A percentile compares a stretch with the other conserved stretches of the same genome.
Evolutionary conservation across 139 green algal genomes (phyloP).

Genomic region (Asterochloris sp.): DNA sequence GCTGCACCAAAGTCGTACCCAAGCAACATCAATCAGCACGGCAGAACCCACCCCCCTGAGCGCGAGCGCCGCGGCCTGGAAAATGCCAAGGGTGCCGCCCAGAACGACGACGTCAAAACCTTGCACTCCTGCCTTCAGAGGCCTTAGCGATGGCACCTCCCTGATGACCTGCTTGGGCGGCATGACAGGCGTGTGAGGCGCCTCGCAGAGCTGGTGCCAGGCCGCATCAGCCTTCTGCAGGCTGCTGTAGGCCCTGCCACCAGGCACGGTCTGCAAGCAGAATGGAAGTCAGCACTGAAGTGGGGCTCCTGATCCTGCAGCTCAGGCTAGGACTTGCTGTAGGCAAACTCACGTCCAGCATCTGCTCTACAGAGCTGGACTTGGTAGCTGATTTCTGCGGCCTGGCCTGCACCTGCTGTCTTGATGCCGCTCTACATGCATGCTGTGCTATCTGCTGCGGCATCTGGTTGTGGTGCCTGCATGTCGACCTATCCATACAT

Average conservation of each 20-base stretch:
- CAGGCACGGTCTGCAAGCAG: neutral
- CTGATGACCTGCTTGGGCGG: neutral
- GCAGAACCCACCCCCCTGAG: slow-evolving; percentile 23
- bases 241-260: neutral
- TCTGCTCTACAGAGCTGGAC: too few relatives aligned
- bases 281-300: too few relatives aligned
- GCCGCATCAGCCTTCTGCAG: neutral
- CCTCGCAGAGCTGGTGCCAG: slow-evolving; percentile 6
- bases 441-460: too few relatives aligned
- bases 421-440: too few relatives aligned
- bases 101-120: slow-evolving; percentile 22
- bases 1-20: too few relatives aligned
- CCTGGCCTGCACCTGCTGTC: too few relatives aligned
- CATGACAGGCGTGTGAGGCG: neutral
- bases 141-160: neutral
- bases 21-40: too few relatives aligned
- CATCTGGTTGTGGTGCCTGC: too few relatives aligned
- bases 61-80: slow-evolving; percentile 64
- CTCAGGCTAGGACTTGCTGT: neutral
- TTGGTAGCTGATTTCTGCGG: too few relatives aligned
- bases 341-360: neutral
- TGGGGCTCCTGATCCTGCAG: too few relatives aligned
- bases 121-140: neutral
- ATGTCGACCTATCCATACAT: too few relatives aligned
- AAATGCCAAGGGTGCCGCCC: slow-evolving; percentile 43